Evolutionary conservation across 768 basidiomycete genomes (phyloP).

Genomic region (Gloeopeniophorella convolvens): DNA sequence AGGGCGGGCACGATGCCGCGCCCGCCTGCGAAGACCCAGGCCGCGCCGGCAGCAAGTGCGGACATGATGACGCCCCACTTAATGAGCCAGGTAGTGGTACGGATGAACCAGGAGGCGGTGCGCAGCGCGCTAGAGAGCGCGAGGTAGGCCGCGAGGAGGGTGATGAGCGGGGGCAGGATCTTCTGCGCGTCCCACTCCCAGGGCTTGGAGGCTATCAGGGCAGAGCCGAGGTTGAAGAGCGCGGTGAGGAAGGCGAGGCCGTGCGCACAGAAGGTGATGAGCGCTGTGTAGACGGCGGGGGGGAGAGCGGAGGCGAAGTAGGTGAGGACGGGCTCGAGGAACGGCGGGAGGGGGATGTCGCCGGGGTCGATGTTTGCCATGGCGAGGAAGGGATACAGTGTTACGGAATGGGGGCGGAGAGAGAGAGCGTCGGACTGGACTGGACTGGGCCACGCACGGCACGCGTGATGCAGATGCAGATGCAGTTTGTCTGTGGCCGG

Average conservation of each 20-base stretch:
- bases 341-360: slow-evolving; percentile 34
- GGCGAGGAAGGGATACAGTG: not conserved
- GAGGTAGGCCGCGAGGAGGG: slow-evolving; percentile 64
- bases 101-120: slow-evolving; percentile 69
- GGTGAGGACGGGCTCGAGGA: slow-evolving; percentile 48
- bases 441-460: no score
- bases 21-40: slow-evolving; percentile 43
- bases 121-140: slow-evolving; percentile 73
- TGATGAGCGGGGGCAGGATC: slow-evolving; percentile 68
- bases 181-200: slow-evolving; percentile 61
- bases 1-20: slow-evolving; percentile 35
- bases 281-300: slow-evolving; percentile 44
- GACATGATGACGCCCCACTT: slow-evolving; percentile 71
- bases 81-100: slow-evolving; percentile 58
- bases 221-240: slow-evolving; percentile 39
- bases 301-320: slow-evolving; percentile 53
- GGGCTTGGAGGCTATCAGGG: slow-evolving; percentile 45
- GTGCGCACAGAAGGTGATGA: slow-evolving; percentile 47
- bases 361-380: slow-evolving; percentile 14
- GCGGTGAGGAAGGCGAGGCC: slow-evolving; percentile 44
- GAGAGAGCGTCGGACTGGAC: not conserved
- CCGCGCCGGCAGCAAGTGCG: slow-evolving; percentile 44
- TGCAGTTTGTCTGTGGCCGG: not conserved
- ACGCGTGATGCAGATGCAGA: no score
- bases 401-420: not conserved